Evolutionary conservation across 108 stramenopile species (phyloP).

Genomic region (Nitzschia inconspicua): DNA sequence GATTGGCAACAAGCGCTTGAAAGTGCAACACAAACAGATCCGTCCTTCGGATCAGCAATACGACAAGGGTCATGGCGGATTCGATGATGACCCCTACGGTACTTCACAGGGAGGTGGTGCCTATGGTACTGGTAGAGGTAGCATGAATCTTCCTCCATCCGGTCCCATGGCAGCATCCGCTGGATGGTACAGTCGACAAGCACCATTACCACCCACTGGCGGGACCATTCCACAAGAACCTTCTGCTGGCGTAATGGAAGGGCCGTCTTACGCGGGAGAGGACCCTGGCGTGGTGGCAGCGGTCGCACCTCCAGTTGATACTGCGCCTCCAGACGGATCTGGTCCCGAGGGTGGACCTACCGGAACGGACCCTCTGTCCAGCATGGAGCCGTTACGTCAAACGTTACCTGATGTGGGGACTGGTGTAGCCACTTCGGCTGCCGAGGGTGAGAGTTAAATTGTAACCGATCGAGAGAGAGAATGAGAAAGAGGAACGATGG

Average conservation of each 20-base stretch:
- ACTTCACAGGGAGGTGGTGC: constrained; percentile 1
- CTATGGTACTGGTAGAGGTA: neutral
- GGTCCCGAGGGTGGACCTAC: neutral
- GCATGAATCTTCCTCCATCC: constrained; percentile 30
- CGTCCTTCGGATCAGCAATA: constrained; percentile 22
- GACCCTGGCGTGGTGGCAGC: neutral
- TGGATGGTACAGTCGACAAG: constrained; percentile 10
- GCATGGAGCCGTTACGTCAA: constrained; percentile 31
- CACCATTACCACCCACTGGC: neutral
- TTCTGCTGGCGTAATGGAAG: constrained; percentile 1
- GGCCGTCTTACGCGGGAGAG: no score
- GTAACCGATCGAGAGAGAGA: no score
- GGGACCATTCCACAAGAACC: neutral
- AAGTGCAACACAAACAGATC: constrained; percentile 84
- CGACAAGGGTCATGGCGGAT: neutral
- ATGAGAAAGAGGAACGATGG: no score
- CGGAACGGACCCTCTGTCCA: constrained; percentile 21
- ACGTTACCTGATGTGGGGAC: constrained; percentile 31
- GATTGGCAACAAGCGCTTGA: constrained; percentile 87
- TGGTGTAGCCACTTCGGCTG: constrained; percentile 1
- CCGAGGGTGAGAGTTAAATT: neutral
- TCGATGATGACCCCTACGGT: neutral
- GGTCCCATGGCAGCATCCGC: constrained; percentile 16
- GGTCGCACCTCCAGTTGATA: neutral
- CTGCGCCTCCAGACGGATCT: neutral